These are phyloP conservation scores for Pilobolus umbonatus DNA, from an alignment of 192 early-diverging fungal genomes.

Conservation along the genomic window DNA sequence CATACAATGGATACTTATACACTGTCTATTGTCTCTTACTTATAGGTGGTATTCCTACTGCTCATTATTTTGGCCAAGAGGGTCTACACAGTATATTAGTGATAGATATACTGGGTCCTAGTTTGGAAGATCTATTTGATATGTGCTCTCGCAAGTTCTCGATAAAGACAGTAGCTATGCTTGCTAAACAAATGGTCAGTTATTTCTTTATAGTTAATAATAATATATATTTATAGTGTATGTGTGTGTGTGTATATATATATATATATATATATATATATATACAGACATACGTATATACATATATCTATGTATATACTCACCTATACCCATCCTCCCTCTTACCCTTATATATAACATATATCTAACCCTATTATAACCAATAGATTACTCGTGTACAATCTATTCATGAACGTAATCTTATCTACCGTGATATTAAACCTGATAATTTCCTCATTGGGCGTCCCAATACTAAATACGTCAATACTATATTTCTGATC, in stretches of 20 bases:
- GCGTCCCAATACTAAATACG: conserved; percentile 53
- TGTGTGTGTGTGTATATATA: too few species aligned
- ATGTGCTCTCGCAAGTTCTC: conserved; percentile 87
- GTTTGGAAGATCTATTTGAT: conserved; percentile 94
- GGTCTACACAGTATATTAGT: conserved; percentile 92
- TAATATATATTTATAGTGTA: not conserved
- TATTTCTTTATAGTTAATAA: not conserved
- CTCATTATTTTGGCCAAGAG: conserved; percentile 96
- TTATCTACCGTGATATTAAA: conserved; percentile 98
- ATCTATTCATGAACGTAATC: conserved; percentile 86
- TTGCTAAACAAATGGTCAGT: conserved; percentile 90
- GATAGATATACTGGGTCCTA: conserved; percentile 92
- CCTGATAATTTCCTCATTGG: conserved; percentile 98
- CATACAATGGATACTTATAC: not conserved
- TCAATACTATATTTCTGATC: conserved; percentile 77
- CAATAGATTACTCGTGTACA: conserved; percentile 72
- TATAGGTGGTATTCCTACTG: conserved; percentile 80
- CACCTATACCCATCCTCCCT: too few species aligned
- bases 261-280: too few species aligned
- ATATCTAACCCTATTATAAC: too few species aligned
- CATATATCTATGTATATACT: too few species aligned
- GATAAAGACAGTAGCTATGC: conserved; percentile 92
- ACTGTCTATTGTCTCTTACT: too few species aligned
- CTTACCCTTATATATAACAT: too few species aligned
- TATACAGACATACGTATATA: too few species aligned